Percentiles rank a stretch among this genome's conserved stretches.
Conservation (phyloP, 495 filamentous ascomycete species). For the Penicillium cinerascens region DNA sequence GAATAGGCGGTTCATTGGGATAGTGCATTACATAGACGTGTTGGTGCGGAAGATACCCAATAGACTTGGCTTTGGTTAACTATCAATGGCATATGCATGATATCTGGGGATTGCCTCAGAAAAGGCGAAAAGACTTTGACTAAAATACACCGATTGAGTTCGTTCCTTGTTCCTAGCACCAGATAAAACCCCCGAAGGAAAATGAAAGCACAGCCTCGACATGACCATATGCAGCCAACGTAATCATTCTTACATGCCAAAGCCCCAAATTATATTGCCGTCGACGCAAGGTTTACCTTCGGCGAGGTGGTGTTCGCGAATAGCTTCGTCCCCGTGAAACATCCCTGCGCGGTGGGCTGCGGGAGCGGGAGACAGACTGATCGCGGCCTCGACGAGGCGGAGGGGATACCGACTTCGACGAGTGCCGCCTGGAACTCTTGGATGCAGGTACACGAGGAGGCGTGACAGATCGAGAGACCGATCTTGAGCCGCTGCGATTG, state of each 20-base stretch:
- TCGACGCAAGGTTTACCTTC: constrained; percentile 7
- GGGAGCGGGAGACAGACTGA: constrained; percentile 25
- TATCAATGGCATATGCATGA: constrained; percentile 1
- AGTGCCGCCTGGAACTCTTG: constrained; percentile 13
- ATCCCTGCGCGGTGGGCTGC: constrained; percentile 20
- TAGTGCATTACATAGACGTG: background rate
- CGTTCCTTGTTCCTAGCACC: background rate
- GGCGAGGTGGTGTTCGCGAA: constrained; percentile 33
- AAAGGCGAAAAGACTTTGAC: background rate
- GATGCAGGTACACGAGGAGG: constrained; percentile 23
- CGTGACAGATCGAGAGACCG: constrained; percentile 33
- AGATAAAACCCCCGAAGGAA: background rate
- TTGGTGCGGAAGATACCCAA: constrained; percentile 3
- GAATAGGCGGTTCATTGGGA: background rate
- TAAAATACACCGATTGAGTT: constrained; percentile 3
- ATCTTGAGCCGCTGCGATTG: constrained; percentile 31
- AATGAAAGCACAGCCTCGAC: background rate
- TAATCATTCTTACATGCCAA: background rate
- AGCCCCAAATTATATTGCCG: background rate
- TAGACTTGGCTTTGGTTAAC: constrained; percentile 1
- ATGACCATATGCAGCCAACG: background rate
- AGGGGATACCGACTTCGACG: constrained; percentile 30
- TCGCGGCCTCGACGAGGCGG: constrained; percentile 23
- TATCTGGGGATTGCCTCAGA: constrained; percentile 2
- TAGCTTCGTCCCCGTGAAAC: constrained; percentile 22